Percentiles rank a stretch among this genome's conserved stretches.
Evolutionary conservation across 176 grass and related monocot species (phyloP).

Genomic region (Elaeis guineensis): DNA sequence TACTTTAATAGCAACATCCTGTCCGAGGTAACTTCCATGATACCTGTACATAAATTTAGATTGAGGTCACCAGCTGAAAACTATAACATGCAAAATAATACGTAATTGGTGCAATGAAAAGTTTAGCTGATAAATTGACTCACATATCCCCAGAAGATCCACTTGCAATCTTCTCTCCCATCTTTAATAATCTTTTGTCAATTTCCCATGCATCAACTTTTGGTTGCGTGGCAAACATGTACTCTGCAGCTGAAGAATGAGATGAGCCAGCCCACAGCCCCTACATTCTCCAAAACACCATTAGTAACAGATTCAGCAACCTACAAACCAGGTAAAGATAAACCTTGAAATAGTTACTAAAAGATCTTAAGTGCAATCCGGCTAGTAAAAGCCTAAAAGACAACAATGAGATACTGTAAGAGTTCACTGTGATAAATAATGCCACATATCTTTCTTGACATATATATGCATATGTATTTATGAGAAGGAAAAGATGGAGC

Average conservation of each 20-base stretch:
- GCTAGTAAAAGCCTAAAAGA: too few species aligned
- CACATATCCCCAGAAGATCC: conserved; percentile 94
- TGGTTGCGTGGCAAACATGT: conserved; percentile 58
- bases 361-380: too few species aligned
- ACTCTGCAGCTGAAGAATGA: conserved; percentile 91
- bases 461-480: too few species aligned
- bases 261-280: conserved; percentile 98
- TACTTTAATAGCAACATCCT: conserved; percentile 95
- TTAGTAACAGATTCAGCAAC: too few species aligned
- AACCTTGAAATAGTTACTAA: too few species aligned
- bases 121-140: conserved; percentile 22
- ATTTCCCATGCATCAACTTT: conserved; percentile 88
- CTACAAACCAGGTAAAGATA: too few species aligned
- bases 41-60: conserved; percentile 51
- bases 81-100: neutral
- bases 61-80: conserved; percentile 1
- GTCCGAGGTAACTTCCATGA: conserved; percentile 77
- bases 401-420: too few species aligned
- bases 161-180: conserved; percentile 74
- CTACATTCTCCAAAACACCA: conserved; percentile 24
- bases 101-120: too few species aligned
- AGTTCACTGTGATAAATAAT: too few species aligned
- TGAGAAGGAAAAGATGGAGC: too few species aligned
- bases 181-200: conserved; percentile 72
- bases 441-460: too few species aligned